A percentile compares a stretch with the other conserved stretches of the same genome.
Evolutionary conservation across 805 yeast species (phyloP).

Genomic region (Yarrowia sp.): DNA sequence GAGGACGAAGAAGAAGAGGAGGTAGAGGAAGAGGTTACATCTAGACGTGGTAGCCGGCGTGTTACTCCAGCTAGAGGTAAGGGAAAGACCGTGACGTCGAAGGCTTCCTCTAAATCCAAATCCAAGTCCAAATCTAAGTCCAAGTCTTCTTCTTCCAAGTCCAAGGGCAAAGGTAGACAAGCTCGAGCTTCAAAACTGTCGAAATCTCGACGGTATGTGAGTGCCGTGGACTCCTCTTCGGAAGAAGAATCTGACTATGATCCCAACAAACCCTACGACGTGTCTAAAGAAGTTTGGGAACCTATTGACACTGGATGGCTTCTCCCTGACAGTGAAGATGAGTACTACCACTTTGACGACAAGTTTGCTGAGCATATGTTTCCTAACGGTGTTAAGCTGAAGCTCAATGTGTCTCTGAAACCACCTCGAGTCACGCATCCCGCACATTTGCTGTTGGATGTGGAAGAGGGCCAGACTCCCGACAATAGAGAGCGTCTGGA

Average conservation of each 20-base stretch:
- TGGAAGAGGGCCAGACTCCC: slow-evolving; percentile 37
- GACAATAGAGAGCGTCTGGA: slow-evolving; percentile 42
- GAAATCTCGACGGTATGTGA: slow-evolving; percentile 4
- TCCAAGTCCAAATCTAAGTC: background rate
- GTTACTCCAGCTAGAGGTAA: background rate
- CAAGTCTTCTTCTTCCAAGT: background rate
- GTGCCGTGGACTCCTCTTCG: slow-evolving; percentile 15
- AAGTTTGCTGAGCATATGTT: slow-evolving; percentile 22
- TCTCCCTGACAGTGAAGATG: slow-evolving; percentile 18
- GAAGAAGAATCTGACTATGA: slow-evolving; percentile 16
- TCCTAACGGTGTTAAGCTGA: slow-evolving; percentile 18
- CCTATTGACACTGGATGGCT: slow-evolving; percentile 24
- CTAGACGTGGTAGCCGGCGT: background rate
- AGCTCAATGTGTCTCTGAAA: slow-evolving; percentile 27
- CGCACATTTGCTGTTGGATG: slow-evolving; percentile 43
- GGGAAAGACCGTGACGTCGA: background rate
- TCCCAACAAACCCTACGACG: slow-evolving; percentile 19
- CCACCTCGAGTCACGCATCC: slow-evolving; percentile 58
- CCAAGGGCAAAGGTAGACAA: background rate
- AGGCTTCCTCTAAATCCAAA: background rate
- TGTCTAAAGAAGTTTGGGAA: background rate
- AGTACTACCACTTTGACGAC: slow-evolving; percentile 24
- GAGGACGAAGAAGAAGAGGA: slow-evolving; percentile 6
- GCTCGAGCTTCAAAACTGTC: slow-evolving; percentile 3
- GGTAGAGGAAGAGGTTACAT: background rate